Evolutionary conservation across 306 rosid genomes (phyloP), one percentile per base, ranked within the genome.

Genomic region (Rosa persica): DNA sequence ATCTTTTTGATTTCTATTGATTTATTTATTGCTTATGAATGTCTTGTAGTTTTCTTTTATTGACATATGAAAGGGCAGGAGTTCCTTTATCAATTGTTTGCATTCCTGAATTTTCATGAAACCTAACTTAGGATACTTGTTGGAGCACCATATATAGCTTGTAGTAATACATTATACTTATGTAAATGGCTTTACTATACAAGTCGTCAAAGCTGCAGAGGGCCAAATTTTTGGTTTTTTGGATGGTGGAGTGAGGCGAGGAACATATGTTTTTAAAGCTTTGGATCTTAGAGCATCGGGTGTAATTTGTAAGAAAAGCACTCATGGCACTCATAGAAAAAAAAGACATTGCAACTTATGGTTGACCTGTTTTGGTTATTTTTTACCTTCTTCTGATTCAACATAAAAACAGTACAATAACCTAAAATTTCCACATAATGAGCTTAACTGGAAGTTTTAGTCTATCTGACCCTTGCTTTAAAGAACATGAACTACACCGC

Each of bases 241-340:
- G 87, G 98, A 95, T 60, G 97, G 98, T 27, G 98, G 98, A 66
- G 93, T 95, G 1, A 92, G 93, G n/a, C 94, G 97, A 77, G 98
- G 98, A 85, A 95, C 97, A 3, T 97, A 95, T 78, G 97, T 95
- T 30, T 95, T 95, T 82, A 95, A 95, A 85, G 97, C 98, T 70
- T 85, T 95, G 83, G 98, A 97, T n/a, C 89, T 95, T 1, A 97
- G 98, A 67, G 98, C 98, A 61, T 86, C 98, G 13, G 97, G 98
- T 79, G 81, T 94, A 54, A n/a, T 94, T 94, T 83, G 98, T 94
- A 69, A 92, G 97, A 79, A 55, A 36, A 73, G 20, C n/a, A 43
- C 11, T 5, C 58, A 23, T 9, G n/a, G n/a, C n/a, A n/a, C n/a
- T n/a, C n/a, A n/a, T n/a, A 23, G 30, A 52, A 5, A 34, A n/a